Base-by-base conservation (phyloP, 371 early-diverging fungal species). In the Umbelopsis sp. region DNA sequence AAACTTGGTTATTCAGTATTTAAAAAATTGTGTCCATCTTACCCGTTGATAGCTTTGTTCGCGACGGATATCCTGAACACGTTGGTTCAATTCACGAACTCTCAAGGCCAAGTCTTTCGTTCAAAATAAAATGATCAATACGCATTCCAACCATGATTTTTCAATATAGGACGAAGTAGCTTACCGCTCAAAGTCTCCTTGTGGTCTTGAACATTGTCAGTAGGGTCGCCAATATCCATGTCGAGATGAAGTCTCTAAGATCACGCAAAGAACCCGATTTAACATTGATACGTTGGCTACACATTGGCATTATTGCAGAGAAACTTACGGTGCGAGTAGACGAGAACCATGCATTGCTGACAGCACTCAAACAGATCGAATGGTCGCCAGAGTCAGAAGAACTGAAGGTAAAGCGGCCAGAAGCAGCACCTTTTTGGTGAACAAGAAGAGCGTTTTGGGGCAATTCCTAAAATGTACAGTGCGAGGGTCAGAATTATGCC, bases 21-120 rank as follows among this genome's bases (percentile, higher is more conserved):
- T 52, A 20, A 16, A 22, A 8, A 22, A 7, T 32, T 29, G 16
- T 38, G 1, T 48, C 8, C n/a, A 16, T 85, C 87, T 80, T 88
- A 93, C 94, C 65, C 94, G 82, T 82, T 96, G 97, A 78, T 91
- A 93, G 57, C 86, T 81, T 81, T 96, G 96, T 76, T 98, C 97
- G 50, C 92, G 83, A 66, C 91, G 87, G 75, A 97, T 94, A 76
- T 90, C 92, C 67, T 86, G 81, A 48, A 96, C 87, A 68, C 92
- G 91, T 67, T 85, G 78, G 76, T 93, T 97, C 71, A 97, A 83
- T 46, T 94, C 93, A 65, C 89, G 89, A 44, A 96, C 86, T 52
- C 88, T 86, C 68, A 74, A 80, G 14, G 90, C 85, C 63, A 97
- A 74, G 44, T 89, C 93, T 92, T 69, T 25, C 48, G 11, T 45